Evolutionary conservation across 202 grass and related monocot genomes (phyloP), one percentile per base, ranked within the genome.

Genomic region (Bolboschoenoplectus hybrid): DNA sequence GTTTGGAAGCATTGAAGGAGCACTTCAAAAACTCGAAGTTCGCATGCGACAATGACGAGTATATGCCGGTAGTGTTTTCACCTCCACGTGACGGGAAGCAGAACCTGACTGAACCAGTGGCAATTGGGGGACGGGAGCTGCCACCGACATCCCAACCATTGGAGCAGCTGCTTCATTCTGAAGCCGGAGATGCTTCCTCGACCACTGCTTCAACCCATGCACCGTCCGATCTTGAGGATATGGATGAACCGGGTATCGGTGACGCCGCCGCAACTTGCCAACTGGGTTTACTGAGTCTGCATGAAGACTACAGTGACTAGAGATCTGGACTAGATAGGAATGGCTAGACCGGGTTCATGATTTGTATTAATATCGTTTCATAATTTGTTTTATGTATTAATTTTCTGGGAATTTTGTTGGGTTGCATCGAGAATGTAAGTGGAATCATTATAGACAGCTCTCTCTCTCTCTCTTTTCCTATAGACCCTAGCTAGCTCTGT

Each of bases 21-120:
- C 97, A 99, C 81, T 99, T 99, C 90, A 99, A 91, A 89, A 99
- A 93, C 86, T 96, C 93, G n/a, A 97, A 94, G 74, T 99, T 99
- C 86, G 91, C 93, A 14, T 99, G 97, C 85, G 97, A 99, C 81
- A 92, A 90, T 73, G 97, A 99, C 49, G 93, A 99, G 88, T 99
- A 99, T 82, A 93, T 99, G 67, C 97, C 97, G 0, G 93, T 99
- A 70, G 85, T 86, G 9, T 99, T 99, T 89, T 78, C 89, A 7
- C 97, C 97, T 56, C 89, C 97, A 26, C 97, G 97, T 39, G 97
- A 99, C 81, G 97, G 97, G 11, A 91, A 81, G 86, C 80, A 89
- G 64, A 39, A 58, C 32, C 93, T 95, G 6, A 94, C 93, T 9
- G 93, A 97, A 40, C 97, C 97, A 8, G 82, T 89, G 34, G 90